Percentiles rank a stretch among this genome's conserved stretches.
Evolutionary conservation across 495 filamentous ascomycete genomes (phyloP).

Genomic region (Annulohypoxylon moriforme): DNA sequence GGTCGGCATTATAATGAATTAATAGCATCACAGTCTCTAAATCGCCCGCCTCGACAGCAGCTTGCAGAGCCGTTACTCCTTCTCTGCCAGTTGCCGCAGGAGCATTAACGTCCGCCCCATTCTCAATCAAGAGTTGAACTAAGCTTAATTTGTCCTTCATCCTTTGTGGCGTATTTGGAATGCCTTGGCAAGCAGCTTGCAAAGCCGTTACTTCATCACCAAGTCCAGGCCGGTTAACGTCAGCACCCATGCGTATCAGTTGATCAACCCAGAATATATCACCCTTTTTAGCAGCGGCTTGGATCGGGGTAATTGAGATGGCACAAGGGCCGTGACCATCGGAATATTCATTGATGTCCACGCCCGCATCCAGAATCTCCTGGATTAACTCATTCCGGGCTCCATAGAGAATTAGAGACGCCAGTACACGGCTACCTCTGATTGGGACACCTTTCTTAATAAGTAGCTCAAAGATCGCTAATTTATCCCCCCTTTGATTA

Average conservation of each 20-base stretch:
- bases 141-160: neutral
- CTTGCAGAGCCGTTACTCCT: constrained; percentile 20
- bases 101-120: constrained; percentile 31
- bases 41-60: constrained; percentile 1
- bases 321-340: neutral
- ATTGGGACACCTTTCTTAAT: neutral
- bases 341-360: constrained; percentile 23
- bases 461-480: constrained; percentile 11
- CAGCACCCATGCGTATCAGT: constrained; percentile 34
- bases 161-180: neutral
- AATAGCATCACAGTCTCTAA: constrained; percentile 32
- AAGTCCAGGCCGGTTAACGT: constrained; percentile 20
- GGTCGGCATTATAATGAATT: constrained; percentile 32
- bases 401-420: constrained; percentile 6
- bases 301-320: constrained; percentile 12
- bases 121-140: constrained; percentile 19
- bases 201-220: constrained; percentile 12
- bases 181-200: constrained; percentile 14
- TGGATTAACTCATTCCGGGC: constrained; percentile 9
- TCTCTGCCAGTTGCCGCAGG: neutral
- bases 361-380: constrained; percentile 6
- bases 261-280: constrained; percentile 25
- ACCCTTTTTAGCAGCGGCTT: constrained; percentile 20
- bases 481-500: neutral
- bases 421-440: neutral